Evolutionary conservation across 2,329 filamentous ascomycete species (phyloP).

Genomic region (Diaporthe sp.): DNA sequence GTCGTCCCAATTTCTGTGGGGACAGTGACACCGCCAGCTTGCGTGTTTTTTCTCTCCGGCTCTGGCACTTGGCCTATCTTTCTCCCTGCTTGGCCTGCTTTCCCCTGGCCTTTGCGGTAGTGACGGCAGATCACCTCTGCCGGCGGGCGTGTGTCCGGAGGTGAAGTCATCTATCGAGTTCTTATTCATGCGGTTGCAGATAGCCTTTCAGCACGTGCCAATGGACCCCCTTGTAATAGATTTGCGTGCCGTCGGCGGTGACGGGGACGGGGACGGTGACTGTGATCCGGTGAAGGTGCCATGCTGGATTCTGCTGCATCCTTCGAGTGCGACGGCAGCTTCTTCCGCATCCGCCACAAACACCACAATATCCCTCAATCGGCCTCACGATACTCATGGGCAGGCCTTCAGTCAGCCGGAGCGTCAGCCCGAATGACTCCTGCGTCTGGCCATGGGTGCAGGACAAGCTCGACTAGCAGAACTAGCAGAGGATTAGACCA

Average conservation of each 20-base stretch:
- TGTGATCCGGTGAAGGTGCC: neutral
- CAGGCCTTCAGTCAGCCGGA: neutral
- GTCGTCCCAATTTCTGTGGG: constrained; percentile 5
- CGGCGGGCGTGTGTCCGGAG: neutral
- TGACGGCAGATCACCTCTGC: constrained; percentile 2
- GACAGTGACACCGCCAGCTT: constrained; percentile 19
- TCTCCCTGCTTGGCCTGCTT: neutral
- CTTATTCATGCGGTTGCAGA: neutral
- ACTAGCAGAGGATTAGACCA: neutral
- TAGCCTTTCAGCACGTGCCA: constrained; percentile 27
- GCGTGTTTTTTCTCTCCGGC: neutral
- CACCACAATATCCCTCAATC: neutral
- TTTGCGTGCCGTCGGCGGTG: constrained; percentile 18
- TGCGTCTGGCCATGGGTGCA: neutral
- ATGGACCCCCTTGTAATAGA: neutral
- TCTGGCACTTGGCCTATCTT: neutral
- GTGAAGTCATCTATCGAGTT: constrained; percentile 8
- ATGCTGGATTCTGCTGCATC: constrained; percentile 7
- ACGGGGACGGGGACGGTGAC: neutral
- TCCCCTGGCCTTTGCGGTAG: neutral
- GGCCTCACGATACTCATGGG: constrained; percentile 5
- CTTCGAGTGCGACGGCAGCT: constrained; percentile 2
- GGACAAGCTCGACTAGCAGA: neutral
- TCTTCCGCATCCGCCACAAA: neutral
- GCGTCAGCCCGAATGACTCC: neutral